Evolutionary conservation across 768 basidiomycete genomes (phyloP).

Genomic region (Lepiota subincarnata): DNA sequence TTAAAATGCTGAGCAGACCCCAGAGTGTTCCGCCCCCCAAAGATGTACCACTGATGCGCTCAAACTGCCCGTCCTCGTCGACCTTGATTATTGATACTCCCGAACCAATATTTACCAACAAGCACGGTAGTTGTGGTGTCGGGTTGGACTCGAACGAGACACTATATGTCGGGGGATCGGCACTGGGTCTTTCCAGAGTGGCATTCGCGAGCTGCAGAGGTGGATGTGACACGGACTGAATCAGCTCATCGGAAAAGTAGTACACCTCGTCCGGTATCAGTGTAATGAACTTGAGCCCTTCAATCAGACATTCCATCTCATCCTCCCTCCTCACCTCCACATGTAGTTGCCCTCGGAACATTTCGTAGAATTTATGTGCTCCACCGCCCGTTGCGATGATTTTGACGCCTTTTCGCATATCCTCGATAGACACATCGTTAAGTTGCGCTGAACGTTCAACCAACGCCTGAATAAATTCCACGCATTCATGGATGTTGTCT

Average conservation of each 20-base stretch:
- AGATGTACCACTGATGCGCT: conserved; percentile 96
- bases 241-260: conserved; percentile 97
- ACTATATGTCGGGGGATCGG: conserved; percentile 83
- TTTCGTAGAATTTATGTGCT: conserved; percentile 89
- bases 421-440: conserved; percentile 83
- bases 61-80: conserved; percentile 91
- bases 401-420: conserved; percentile 91
- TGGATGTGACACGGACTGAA: conserved; percentile 54
- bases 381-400: conserved; percentile 99
- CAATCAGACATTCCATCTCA: conserved; percentile 98
- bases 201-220: conserved; percentile 10
- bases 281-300: conserved; percentile 93
- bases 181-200: conserved; percentile 76
- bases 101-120: conserved; percentile 97
- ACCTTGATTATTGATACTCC: conserved; percentile 98
- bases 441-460: conserved; percentile 82
- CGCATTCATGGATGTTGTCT: conserved; percentile 76
- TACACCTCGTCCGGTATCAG: conserved; percentile 97
- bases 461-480: conserved; percentile 82
- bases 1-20: conserved; percentile 91
- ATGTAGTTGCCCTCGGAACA: conserved; percentile 66
- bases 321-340: conserved; percentile 91
- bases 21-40: conserved; percentile 96
- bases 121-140: conserved; percentile 86
- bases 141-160: conserved; percentile 85